Conservation (phyloP, 768 basidiomycete species). For the Lentinula detonsa region DNA sequence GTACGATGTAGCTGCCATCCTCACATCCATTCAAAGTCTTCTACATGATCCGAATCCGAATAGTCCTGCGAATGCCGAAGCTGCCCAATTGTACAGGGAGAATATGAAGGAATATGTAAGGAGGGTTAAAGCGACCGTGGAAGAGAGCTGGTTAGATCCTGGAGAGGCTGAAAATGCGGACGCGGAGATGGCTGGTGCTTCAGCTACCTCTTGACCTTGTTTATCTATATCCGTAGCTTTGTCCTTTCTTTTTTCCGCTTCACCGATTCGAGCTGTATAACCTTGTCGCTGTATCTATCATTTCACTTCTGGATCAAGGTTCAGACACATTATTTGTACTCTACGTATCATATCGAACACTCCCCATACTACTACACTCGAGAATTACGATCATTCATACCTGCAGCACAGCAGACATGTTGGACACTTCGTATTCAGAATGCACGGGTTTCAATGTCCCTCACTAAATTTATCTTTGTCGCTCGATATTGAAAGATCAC, state of each 20-base stretch:
- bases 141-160: conserved; percentile 93
- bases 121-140: conserved; percentile 88
- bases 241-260: not conserved
- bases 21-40: conserved; percentile 93
- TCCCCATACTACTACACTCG: too few species aligned
- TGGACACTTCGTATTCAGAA: too few species aligned
- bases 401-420: too few species aligned
- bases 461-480: too few species aligned
- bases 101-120: conserved; percentile 99
- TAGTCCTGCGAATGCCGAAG: conserved; percentile 97
- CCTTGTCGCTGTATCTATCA: not conserved
- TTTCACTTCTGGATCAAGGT: not conserved
- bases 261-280: not conserved
- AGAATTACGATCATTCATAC: too few species aligned
- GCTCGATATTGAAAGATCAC: too few species aligned
- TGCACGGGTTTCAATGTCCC: too few species aligned
- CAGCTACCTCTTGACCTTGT: not conserved
- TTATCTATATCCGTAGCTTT: not conserved
- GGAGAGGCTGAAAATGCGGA: conserved; percentile 43
- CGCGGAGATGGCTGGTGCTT: conserved; percentile 1
- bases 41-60: conserved; percentile 98
- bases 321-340: not conserved
- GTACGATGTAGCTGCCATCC: conserved; percentile 97
- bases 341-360: not conserved
- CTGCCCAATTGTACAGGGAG: conserved; percentile 92